A percentile compares a stretch with the other conserved stretches of the same genome.
phyloP scores from a whole-genome alignment of 23 red algal species.

The Pyropia haitanensis region DNA sequence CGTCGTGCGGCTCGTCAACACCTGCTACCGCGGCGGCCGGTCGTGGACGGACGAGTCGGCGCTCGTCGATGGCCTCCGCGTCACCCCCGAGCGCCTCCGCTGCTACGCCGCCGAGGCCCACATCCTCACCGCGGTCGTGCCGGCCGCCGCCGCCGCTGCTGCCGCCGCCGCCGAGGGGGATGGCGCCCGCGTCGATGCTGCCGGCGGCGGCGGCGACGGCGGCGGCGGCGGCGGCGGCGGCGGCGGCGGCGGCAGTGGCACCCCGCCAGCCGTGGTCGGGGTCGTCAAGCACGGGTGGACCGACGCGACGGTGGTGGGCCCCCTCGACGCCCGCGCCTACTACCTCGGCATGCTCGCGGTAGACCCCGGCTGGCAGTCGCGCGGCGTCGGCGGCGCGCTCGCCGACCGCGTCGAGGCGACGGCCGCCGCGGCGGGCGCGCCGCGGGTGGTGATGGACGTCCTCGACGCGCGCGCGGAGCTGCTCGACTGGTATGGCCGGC shows the following conservation, averaged over 20 bases:
- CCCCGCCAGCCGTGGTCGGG: conserved; percentile 16
- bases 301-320: conserved; percentile 12
- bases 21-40: conserved; percentile 25
- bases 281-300: conserved; percentile 37
- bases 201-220: no score
- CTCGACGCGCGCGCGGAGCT: conserved; percentile 26
- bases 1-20: conserved; percentile 40
- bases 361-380: conserved; percentile 21
- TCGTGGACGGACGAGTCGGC: conserved; percentile 48
- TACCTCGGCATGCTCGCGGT: conserved; percentile 52
- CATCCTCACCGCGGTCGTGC: conserved; percentile 10
- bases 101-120: conserved; percentile 1
- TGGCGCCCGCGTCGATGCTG: no score
- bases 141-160: no score
- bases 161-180: no score
- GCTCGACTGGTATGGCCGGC: conserved; percentile 50
- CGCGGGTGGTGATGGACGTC: conserved; percentile 50
- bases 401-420: conserved; percentile 23
- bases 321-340: conserved; percentile 24
- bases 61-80: conserved; percentile 27
- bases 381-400: conserved; percentile 37
- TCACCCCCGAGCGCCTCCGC: conserved; percentile 6
- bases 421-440: conserved; percentile 2
- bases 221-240: no score
- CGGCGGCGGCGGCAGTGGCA: not conserved